Percentiles rank a stretch among this genome's conserved stretches.
Evolutionary conservation across 1,139 yeast genomes (phyloP).

Genomic region (Debaryomyces sp.): DNA sequence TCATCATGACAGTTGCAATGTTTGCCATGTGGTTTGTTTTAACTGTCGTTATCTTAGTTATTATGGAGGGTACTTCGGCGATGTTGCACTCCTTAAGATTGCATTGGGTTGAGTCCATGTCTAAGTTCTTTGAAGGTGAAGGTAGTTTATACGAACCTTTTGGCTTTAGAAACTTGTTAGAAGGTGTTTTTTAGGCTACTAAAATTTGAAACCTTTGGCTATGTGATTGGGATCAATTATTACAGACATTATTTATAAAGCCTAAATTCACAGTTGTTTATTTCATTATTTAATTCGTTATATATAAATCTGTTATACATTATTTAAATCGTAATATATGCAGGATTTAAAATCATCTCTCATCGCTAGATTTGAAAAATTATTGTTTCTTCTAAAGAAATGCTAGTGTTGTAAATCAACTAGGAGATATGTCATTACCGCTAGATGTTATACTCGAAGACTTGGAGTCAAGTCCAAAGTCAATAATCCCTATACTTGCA

Average conservation of each 20-base stretch:
- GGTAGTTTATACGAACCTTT: slow-evolving; percentile 74
- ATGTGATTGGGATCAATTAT: not conserved
- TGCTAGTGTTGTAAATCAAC: not conserved
- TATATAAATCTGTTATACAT: not conserved
- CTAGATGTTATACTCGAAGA: slow-evolving; percentile 34
- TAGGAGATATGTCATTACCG: slow-evolving; percentile 34
- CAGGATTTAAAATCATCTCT: slow-evolving; percentile 1
- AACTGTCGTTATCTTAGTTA: slow-evolving; percentile 71
- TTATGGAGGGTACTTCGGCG: slow-evolving; percentile 88
- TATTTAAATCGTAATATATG: not conserved
- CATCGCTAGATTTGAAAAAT: slow-evolving; percentile 8
- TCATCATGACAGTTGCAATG: slow-evolving; percentile 55
- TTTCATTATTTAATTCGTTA: not conserved
- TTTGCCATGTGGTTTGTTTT: slow-evolving; percentile 81
- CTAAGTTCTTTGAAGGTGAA: slow-evolving; percentile 83
- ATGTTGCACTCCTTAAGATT: slow-evolving; percentile 83
- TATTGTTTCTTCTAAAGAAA: not conserved
- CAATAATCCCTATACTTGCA: slow-evolving; percentile 37
- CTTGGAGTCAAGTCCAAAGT: slow-evolving; percentile 36
- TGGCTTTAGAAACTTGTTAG: slow-evolving; percentile 48
- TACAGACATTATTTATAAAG: not conserved
- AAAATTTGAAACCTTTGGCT: not conserved
- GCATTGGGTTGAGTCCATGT: slow-evolving; percentile 90
- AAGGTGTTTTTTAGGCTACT: slow-evolving; percentile 25
- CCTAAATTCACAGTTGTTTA: not conserved